Base-by-base conservation (phyloP, 352 stramenopile genomes). In the Pythium sp. region DNA sequence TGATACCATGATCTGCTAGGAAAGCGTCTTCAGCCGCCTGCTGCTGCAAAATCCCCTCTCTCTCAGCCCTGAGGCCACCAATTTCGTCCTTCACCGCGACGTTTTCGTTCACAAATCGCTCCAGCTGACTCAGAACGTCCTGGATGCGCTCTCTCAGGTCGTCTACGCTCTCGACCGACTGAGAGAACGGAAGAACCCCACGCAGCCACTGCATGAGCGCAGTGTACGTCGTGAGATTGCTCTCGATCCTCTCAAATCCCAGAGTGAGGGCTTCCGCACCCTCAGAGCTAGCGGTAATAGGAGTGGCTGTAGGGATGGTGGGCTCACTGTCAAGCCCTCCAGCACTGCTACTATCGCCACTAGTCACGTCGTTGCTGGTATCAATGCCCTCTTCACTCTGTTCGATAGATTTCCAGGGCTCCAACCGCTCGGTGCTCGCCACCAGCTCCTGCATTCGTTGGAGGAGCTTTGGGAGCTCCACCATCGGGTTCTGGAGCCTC, bases 381-480 rank as follows among this genome's bases (percentile, higher is more conserved):
- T n/a, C 22, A 18, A 14, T 26, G 8, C 20, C 9, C 5, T 22
- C 11, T 28, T 38, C 32, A 57, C 41, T 49, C 14, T 1, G 11
- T 26, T 51, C 65, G 32, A 8, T 47, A 22, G 55, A 24, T 41
- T 32, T 71, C 70, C 57, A 70, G 26, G 60, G 43, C 51, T 58
- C 28, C n/a, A 65, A 38, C 36, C 64, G 74, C 70, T 38, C 79
- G 41, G 64, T 64, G 49, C 26, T 74, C 56, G 5, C 73, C 59
- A 12, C 58, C 60, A 32, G 62, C 30, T 46, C 6, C 14, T 62
- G 53, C 14, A 67, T 24, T 2, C 36, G 5, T 22, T 67, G 24
- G 0, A 87, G 49, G 9, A 89, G 61, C 32, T 64, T 30, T 1
- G 72, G 78, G 5, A 91, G 60, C 24, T 86, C 81, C 3, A 72